Conservation (phyloP, 805 yeast genomes). For the Sugiyamaella marilandica region DNA sequence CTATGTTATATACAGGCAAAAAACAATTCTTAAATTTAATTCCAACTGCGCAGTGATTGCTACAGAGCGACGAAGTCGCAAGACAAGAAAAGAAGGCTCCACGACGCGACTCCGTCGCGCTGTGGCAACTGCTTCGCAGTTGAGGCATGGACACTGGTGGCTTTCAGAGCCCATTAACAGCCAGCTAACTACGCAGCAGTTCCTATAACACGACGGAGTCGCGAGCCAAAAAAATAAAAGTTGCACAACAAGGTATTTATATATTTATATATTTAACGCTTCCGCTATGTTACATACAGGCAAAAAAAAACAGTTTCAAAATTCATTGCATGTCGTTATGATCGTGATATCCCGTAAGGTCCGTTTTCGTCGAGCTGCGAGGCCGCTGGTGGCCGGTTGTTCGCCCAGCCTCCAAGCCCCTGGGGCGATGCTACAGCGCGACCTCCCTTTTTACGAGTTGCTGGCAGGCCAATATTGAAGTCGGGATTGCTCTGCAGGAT, state of each 20-base stretch:
- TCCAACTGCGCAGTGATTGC: too few species aligned
- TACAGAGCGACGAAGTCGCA: too few species aligned
- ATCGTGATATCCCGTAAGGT: conserved; percentile 9
- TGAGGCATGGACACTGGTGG: too few species aligned
- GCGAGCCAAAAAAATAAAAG: too few species aligned
- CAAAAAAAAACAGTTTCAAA: neutral
- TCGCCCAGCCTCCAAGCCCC: neutral
- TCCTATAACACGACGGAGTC: too few species aligned
- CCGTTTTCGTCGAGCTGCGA: conserved; percentile 5
- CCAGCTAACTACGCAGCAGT: too few species aligned
- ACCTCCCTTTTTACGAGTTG: conserved; percentile 4
- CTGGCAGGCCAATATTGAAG: conserved; percentile 13
- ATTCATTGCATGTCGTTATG: neutral
- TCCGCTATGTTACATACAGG: neutral
- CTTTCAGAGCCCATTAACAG: too few species aligned
- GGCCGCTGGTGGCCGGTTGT: conserved; percentile 7
- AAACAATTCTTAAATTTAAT: neutral
- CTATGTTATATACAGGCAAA: neutral
- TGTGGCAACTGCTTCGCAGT: too few species aligned
- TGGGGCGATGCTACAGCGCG: conserved; percentile 2
- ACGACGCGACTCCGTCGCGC: too few species aligned
- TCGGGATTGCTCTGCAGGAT: conserved; percentile 23
- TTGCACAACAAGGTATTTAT: neutral
- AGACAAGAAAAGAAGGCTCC: too few species aligned
- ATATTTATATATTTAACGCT: neutral